Conservation (phyloP, 306 rosid genomes). For the Cicer chorassanicum region DNA sequence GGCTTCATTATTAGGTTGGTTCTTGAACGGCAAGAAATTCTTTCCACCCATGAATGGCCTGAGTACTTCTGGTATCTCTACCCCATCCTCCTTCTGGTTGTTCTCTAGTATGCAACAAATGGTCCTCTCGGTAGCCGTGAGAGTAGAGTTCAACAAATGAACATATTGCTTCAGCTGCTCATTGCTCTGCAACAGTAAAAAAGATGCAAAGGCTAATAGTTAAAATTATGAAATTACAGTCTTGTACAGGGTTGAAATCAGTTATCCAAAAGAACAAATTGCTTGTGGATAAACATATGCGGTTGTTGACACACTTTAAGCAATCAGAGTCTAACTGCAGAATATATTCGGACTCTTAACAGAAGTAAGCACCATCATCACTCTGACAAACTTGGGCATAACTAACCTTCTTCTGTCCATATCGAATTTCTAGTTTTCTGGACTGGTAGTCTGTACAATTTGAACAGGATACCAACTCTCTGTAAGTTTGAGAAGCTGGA, state of each 20-base stretch:
- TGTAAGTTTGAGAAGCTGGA: constrained; percentile 84
- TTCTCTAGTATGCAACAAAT: constrained; percentile 94
- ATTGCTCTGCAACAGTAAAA: constrained; percentile 65
- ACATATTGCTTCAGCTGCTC: constrained; percentile 82
- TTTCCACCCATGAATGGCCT: constrained; percentile 79
- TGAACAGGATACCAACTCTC: constrained; percentile 94
- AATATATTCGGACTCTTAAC: constrained; percentile 7
- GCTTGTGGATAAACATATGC: neutral
- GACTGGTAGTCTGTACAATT: constrained; percentile 97
- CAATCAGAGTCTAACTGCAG: constrained; percentile 4
- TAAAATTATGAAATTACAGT: constrained; percentile 22
- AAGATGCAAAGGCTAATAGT: constrained; percentile 24
- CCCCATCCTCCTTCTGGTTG: constrained; percentile 89
- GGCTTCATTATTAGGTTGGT: constrained; percentile 63
- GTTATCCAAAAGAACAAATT: constrained; percentile 9
- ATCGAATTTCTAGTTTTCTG: constrained; percentile 87
- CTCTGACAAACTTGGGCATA: constrained; percentile 19
- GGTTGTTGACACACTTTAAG: neutral
- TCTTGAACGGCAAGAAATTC: constrained; percentile 82
- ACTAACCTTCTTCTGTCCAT: constrained; percentile 89
- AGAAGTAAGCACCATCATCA: constrained; percentile 14
- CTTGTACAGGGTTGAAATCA: neutral
- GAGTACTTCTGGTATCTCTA: constrained; percentile 78
- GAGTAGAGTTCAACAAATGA: constrained; percentile 92
- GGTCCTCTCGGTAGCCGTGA: constrained; percentile 97